These are phyloP conservation scores for Paraglomus brasilianum DNA, from an alignment of 192 early-diverging fungal genomes.

Conservation along the genomic window DNA sequence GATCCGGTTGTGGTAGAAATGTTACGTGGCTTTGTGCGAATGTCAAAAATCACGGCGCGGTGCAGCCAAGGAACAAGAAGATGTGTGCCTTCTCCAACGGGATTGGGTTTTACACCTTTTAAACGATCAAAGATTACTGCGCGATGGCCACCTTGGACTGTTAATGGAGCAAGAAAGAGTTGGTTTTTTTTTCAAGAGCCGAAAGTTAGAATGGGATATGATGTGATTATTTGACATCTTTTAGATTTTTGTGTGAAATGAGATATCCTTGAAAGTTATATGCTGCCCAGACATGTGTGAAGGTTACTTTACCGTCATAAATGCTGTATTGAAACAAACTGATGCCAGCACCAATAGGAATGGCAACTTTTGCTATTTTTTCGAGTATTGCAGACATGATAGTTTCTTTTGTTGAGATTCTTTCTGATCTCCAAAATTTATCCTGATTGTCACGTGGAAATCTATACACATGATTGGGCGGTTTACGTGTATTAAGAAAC, in stretches of 20 bases:
- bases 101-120: constrained; percentile 79
- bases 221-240: too few species aligned
- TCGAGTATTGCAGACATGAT: constrained; percentile 58
- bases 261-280: neutral
- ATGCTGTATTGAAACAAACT: constrained; percentile 79
- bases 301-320: constrained; percentile 90
- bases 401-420: too few species aligned
- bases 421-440: too few species aligned
- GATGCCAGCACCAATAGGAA: constrained; percentile 71
- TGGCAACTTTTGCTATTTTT: constrained; percentile 74
- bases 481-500: too few species aligned
- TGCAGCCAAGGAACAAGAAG: constrained; percentile 98
- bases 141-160: constrained; percentile 94
- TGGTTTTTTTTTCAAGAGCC: neutral
- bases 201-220: too few species aligned
- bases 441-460: too few species aligned
- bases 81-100: constrained; percentile 94
- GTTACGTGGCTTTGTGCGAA: constrained; percentile 93
- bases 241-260: too few species aligned
- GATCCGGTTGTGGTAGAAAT: constrained; percentile 99
- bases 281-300: neutral
- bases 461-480: too few species aligned
- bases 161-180: neutral
- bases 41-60: constrained; percentile 84
- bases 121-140: constrained; percentile 97